These are phyloP conservation scores for Phytophthora europaea DNA, from an alignment of 352 stramenopile genomes.

Conservation along the genomic window DNA sequence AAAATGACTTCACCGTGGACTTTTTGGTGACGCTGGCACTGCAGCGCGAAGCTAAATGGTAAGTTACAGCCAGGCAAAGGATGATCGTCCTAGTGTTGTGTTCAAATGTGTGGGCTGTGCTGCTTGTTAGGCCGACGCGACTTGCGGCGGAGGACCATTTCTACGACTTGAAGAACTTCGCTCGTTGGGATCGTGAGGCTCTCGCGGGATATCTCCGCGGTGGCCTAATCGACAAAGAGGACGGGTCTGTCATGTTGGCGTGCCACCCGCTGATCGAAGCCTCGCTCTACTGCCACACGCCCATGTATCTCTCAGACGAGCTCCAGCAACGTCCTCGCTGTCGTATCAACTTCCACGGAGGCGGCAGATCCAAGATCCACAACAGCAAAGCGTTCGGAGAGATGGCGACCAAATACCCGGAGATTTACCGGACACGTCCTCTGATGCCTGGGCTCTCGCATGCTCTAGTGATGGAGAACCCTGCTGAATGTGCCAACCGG, in stretches of 20 bases:
- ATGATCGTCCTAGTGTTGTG: background rate
- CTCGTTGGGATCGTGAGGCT: conserved; percentile 40
- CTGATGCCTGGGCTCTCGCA: conserved; percentile 53
- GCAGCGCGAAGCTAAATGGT: conserved; percentile 39
- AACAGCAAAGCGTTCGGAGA: conserved; percentile 31
- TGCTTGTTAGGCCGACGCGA: conserved; percentile 25
- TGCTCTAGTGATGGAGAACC: conserved; percentile 59
- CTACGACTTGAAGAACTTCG: conserved; percentile 43
- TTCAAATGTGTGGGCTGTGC: background rate
- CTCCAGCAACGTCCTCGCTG: conserved; percentile 41
- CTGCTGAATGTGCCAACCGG: conserved; percentile 37
- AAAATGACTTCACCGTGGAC: conserved; percentile 36
- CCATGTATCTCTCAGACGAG: conserved; percentile 39
- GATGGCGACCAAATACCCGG: conserved; percentile 41
- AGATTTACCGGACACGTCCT: conserved; percentile 39
- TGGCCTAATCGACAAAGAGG: conserved; percentile 33
- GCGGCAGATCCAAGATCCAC: conserved; percentile 54
- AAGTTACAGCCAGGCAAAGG: background rate
- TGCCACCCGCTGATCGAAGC: conserved; percentile 56
- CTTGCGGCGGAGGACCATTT: conserved; percentile 37
- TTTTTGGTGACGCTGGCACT: conserved; percentile 36
- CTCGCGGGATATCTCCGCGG: conserved; percentile 38
- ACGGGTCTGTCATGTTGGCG: conserved; percentile 41
- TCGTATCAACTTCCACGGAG: conserved; percentile 49
- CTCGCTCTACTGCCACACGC: conserved; percentile 50